Conservation (phyloP, 1,139 yeast genomes). For the Kluyveromyces sp. region DNA sequence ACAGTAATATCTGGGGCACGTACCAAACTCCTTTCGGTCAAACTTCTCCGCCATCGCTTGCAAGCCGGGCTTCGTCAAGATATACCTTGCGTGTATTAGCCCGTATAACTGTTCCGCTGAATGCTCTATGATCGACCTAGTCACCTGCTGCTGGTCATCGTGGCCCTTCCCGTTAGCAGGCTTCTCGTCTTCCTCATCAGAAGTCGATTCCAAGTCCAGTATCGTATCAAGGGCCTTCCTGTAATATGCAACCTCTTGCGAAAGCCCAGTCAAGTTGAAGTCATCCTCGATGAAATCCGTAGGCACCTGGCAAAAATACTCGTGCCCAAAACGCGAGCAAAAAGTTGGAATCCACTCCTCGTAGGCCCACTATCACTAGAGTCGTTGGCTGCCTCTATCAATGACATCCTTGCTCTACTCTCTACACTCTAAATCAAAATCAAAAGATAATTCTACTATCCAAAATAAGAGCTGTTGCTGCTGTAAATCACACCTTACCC, state of each 20-base stretch:
- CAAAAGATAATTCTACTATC: too few relatives aligned
- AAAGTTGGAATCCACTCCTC: conserved; percentile 89
- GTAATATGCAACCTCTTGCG: conserved; percentile 81
- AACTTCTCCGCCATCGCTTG: conserved; percentile 95
- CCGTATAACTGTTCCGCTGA: conserved; percentile 91
- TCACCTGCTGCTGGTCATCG: conserved; percentile 28
- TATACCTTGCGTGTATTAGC: conserved; percentile 85
- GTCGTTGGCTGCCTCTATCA: conserved; percentile 6
- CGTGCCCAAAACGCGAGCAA: conserved; percentile 84
- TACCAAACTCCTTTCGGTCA: conserved; percentile 82
- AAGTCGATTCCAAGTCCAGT: conserved; percentile 76
- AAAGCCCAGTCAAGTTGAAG: conserved; percentile 85
- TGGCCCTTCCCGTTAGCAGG: conserved; percentile 8
- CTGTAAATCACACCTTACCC: too few relatives aligned
- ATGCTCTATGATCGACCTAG: conserved; percentile 65
- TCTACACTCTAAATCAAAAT: too few relatives aligned
- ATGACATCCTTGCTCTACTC: conserved; percentile 1
- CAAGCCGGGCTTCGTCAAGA: conserved; percentile 82
- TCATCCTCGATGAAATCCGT: conserved; percentile 95
- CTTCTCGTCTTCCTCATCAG: conserved; percentile 28
- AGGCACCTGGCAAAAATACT: conserved; percentile 85
- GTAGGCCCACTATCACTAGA: conserved; percentile 24
- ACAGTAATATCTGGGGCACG: conserved; percentile 85
- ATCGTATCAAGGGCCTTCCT: conserved; percentile 88
- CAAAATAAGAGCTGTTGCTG: too few relatives aligned